Base-by-base conservation (phyloP, 1,284 basidiomycete genomes). In the Rhodofomes roseus region DNA sequence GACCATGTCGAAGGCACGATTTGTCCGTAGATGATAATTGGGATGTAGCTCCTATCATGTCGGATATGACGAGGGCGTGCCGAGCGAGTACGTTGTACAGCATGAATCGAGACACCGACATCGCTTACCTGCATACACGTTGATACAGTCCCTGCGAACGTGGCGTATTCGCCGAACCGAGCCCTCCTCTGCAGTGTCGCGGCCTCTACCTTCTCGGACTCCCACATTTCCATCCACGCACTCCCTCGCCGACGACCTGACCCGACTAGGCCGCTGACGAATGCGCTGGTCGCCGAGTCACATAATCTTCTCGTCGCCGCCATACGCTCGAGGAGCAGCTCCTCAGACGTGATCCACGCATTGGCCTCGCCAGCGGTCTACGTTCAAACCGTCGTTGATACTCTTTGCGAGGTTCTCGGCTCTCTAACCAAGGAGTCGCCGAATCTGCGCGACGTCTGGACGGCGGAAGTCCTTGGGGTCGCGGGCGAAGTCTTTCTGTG, bases 401-500 rank as follows among this genome's bases (percentile, higher is more conserved):
- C 77, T 9, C 63, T 88, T 44, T 76, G 73, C 61, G 76, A 77
- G 29, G 68, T 78, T 0, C 73, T 82, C 59, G 62, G 70, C 4
- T 70, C 80, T 8, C 70, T 83, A 55, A 80, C 82, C 60, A 66
- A 58, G 23, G 60, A 70, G 48, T 57, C 66, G 11, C 61, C 57
- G 54, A 70, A 69, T 5, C 53, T 64, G 18, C 54, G 46, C 43
- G 68, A 67, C 44, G 63, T 66, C 54, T 74, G 68, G 73, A 77
- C 74, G 2, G 73, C 74, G 63, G 80, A 84, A 55, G 68, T 85
- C 36, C 60, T 88, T 29, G 85, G 86, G 1, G 70, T 82, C 20
- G 76, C 77, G 2, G 75, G 84, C 22, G 86, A 87, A 63, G 70
- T 86, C 18, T 89, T 87, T 65, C 76, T 75, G 85, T 84, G 65